A percentile compares a stretch with the other conserved stretches of the same genome.
phyloP scores from a whole-genome alignment of 495 filamentous ascomycete species.

The Daldinia loculata region DNA sequence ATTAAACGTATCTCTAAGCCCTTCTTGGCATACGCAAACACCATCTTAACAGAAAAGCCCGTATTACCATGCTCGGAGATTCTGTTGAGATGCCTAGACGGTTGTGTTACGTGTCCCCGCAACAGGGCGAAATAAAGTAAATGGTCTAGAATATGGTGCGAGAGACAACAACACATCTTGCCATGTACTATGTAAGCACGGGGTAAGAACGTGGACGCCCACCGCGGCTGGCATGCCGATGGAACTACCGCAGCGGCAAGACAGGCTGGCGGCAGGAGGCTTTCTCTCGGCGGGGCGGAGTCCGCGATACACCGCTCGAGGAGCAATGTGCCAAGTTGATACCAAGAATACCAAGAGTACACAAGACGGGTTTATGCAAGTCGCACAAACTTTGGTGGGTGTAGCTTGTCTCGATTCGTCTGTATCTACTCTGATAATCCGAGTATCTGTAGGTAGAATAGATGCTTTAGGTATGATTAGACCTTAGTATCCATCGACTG shows the following conservation, averaged over 20 bases:
- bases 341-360: slow-evolving; percentile 34
- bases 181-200: neutral
- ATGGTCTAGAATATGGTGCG: slow-evolving; percentile 1
- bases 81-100: slow-evolving; percentile 14
- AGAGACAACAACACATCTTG: neutral
- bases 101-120: slow-evolving; percentile 13
- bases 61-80: slow-evolving; percentile 21
- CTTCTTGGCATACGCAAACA: slow-evolving; percentile 22
- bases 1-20: slow-evolving; percentile 13
- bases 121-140: slow-evolving; percentile 10
- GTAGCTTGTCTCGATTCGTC: neutral
- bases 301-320: slow-evolving; percentile 31
- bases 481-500: neutral
- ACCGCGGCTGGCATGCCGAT: neutral
- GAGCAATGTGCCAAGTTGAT: slow-evolving; percentile 33
- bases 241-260: slow-evolving; percentile 13
- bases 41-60: neutral
- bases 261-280: slow-evolving; percentile 31
- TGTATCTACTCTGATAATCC: neutral
- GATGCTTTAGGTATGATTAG: neutral
- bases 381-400: slow-evolving; percentile 15
- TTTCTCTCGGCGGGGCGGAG: slow-evolving; percentile 30
- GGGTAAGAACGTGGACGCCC: neutral
- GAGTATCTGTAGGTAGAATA: neutral
- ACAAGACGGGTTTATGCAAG: slow-evolving; percentile 32